Conservation (phyloP, 495 filamentous ascomycete species). For the Geoglossum glabrum region DNA sequence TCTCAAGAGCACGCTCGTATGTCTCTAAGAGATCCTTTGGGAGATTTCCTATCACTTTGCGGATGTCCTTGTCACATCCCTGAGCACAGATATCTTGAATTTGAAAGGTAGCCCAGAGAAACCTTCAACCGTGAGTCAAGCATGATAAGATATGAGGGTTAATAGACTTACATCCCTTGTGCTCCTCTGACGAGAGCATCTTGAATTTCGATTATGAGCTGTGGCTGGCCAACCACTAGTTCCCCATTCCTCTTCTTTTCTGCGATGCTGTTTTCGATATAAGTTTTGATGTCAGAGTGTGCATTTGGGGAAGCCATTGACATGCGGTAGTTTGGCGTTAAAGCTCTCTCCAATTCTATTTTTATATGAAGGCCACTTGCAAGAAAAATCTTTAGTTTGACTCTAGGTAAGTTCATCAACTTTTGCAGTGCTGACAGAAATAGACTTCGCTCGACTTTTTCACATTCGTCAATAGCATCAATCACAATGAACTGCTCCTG, state of each 20-base stretch:
- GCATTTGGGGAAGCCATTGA: neutral
- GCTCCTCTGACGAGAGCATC: neutral
- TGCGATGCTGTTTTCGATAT: neutral
- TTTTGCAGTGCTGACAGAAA: slow-evolving; percentile 1
- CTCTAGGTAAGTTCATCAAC: slow-evolving; percentile 3
- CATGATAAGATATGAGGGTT: slow-evolving; percentile 1
- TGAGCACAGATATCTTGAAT: slow-evolving; percentile 12
- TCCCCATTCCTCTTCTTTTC: slow-evolving; percentile 1
- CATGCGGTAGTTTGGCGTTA: neutral
- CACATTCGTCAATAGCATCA: slow-evolving; percentile 13
- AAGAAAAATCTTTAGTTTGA: slow-evolving; percentile 9
- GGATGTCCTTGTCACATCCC: slow-evolving; percentile 8
- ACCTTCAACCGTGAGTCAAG: slow-evolving; percentile 8
- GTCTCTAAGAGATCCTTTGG: slow-evolving; percentile 3
- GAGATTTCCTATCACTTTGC: slow-evolving; percentile 10
- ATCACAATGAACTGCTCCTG: slow-evolving; percentile 9
- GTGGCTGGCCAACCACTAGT: slow-evolving; percentile 6
- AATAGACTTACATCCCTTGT: slow-evolving; percentile 9
- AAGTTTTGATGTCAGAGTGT: slow-evolving; percentile 5
- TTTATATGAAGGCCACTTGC: slow-evolving; percentile 4
- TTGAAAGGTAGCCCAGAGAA: slow-evolving; percentile 17
- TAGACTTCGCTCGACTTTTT: slow-evolving; percentile 6
- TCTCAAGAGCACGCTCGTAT: slow-evolving; percentile 2
- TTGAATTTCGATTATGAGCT: slow-evolving; percentile 6
- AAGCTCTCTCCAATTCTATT: neutral